Conservation (phyloP, 352 stramenopile genomes). For the Halophytophthora polymorphica region DNA sequence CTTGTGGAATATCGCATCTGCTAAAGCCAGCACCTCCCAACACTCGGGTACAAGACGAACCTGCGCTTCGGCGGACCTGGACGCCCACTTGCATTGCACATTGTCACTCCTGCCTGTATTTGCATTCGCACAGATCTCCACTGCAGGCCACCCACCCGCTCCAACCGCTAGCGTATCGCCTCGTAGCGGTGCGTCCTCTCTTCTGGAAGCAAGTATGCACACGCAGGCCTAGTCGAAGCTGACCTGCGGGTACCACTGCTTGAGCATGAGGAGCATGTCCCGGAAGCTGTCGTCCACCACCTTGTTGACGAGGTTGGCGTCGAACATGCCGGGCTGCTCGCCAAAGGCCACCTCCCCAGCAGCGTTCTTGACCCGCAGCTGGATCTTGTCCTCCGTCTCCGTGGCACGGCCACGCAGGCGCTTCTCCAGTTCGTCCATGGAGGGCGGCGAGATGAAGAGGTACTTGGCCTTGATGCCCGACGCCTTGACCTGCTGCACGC, state of each 20-base stretch:
- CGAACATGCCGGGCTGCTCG: constrained; percentile 79
- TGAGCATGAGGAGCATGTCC: constrained; percentile 63
- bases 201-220: too few species aligned
- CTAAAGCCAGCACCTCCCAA: constrained; percentile 9
- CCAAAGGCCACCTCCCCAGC: constrained; percentile 91
- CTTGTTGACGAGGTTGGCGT: constrained; percentile 88
- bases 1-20: constrained; percentile 51
- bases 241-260: constrained; percentile 72
- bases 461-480: constrained; percentile 90
- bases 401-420: constrained; percentile 93
- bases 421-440: constrained; percentile 92
- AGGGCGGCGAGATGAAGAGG: constrained; percentile 96
- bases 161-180: too few species aligned
- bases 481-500: constrained; percentile 93
- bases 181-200: not conserved
- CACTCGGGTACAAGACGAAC: not conserved
- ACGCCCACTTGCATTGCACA: not conserved
- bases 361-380: constrained; percentile 92
- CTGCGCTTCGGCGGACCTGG: not conserved
- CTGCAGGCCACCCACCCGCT: not conserved
- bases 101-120: not conserved
- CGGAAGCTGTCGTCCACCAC: constrained; percentile 82
- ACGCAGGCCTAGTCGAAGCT: constrained; percentile 37
- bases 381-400: constrained; percentile 96
- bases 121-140: not conserved